Evolutionary conservation across 2,329 filamentous ascomycete species (phyloP).

Genomic region (Fusarium globosum): DNA sequence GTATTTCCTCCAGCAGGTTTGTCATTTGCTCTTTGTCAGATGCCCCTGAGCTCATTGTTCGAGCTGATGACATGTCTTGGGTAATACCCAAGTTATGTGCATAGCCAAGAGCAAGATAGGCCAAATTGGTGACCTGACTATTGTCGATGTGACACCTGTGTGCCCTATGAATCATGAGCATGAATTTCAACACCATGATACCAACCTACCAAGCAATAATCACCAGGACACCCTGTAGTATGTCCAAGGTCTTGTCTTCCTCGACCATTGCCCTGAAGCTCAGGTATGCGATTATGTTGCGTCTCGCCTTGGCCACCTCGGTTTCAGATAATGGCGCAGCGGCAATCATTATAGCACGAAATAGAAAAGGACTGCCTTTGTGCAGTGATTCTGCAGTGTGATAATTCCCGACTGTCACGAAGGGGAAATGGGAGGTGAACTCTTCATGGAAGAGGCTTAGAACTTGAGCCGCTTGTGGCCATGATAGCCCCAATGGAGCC

Average conservation of each 20-base stretch:
- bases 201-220: constrained; percentile 57
- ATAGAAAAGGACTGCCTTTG: constrained; percentile 52
- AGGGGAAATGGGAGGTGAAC: constrained; percentile 53
- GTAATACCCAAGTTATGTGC: constrained; percentile 55
- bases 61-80: constrained; percentile 19
- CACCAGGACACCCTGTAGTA: constrained; percentile 60
- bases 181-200: too few species aligned
- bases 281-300: constrained; percentile 55
- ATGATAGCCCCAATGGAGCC: constrained; percentile 53
- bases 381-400: constrained; percentile 47
- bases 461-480: constrained; percentile 52
- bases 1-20: constrained; percentile 52
- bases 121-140: constrained; percentile 51
- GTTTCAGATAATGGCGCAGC: constrained; percentile 47
- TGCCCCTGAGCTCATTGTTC: constrained; percentile 16
- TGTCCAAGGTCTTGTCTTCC: constrained; percentile 55
- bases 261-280: constrained; percentile 56
- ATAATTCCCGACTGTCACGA: constrained; percentile 49
- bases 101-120: constrained; percentile 54
- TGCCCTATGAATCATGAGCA: constrained; percentile 44
- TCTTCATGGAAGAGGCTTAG: constrained; percentile 49
- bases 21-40: constrained; percentile 33
- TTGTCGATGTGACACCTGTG: constrained; percentile 51
- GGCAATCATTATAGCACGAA: constrained; percentile 53
- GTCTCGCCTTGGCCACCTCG: constrained; percentile 53